These are phyloP conservation scores for Emericellopsis terricola DNA, from an alignment of 495 filamentous ascomycete species.

Conservation along the genomic window DNA sequence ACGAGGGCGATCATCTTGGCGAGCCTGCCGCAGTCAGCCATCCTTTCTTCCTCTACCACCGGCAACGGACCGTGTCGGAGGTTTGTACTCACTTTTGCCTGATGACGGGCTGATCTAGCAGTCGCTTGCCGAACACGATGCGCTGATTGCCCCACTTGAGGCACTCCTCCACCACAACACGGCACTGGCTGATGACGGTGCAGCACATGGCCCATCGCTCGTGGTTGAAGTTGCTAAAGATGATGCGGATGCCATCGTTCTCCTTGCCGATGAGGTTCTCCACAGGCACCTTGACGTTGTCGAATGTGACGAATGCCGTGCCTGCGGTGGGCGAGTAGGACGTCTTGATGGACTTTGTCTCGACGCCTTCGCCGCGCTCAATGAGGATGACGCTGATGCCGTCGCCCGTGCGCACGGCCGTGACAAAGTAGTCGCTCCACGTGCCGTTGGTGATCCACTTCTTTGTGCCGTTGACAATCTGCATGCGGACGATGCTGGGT, in stretches of 20 bases:
- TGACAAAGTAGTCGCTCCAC: slow-evolving; percentile 71
- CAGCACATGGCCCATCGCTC: slow-evolving; percentile 54
- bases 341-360: slow-evolving; percentile 72
- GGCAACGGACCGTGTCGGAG: too few relatives aligned
- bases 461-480: slow-evolving; percentile 72
- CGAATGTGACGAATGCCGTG: slow-evolving; percentile 67
- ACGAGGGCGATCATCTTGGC: slow-evolving; percentile 75
- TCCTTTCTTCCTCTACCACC: background rate
- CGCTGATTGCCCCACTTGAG: slow-evolving; percentile 83
- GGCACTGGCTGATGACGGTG: slow-evolving; percentile 37
- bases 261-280: slow-evolving; percentile 68
- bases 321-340: slow-evolving; percentile 65
- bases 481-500: too few relatives aligned
- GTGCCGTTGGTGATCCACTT: slow-evolving; percentile 91
- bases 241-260: slow-evolving; percentile 77
- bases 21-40: slow-evolving; percentile 22
- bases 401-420: slow-evolving; percentile 65
- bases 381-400: slow-evolving; percentile 67
- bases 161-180: slow-evolving; percentile 64
- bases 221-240: slow-evolving; percentile 78
- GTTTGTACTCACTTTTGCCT: slow-evolving; percentile 41
- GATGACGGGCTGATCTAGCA: slow-evolving; percentile 75
- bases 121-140: slow-evolving; percentile 65
- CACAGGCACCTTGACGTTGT: slow-evolving; percentile 72
- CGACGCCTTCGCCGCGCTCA: slow-evolving; percentile 46